Evolutionary conservation across 805 yeast species (phyloP).

Genomic region (Blastobotrys chiropterorum): DNA sequence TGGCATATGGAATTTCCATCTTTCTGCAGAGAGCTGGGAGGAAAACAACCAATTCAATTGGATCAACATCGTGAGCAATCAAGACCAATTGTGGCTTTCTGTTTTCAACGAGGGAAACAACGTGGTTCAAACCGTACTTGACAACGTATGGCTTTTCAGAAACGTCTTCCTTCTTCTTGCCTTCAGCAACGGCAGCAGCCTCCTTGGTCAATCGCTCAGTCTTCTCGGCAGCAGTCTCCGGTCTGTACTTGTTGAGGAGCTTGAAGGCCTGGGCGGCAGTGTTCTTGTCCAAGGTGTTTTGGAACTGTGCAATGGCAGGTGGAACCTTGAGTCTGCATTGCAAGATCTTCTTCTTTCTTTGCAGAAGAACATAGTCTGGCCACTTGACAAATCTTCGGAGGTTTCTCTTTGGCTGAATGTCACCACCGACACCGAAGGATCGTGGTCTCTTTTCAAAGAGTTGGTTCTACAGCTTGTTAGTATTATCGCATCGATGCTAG

Average conservation of each 20-base stretch:
- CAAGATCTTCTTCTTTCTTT: slow-evolving; percentile 97
- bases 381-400: slow-evolving; percentile 96
- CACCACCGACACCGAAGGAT: slow-evolving; percentile 95
- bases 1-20: slow-evolving; percentile 99
- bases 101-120: slow-evolving; percentile 94
- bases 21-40: slow-evolving; percentile 98
- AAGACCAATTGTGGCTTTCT: slow-evolving; percentile 96
- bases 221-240: slow-evolving; percentile 96
- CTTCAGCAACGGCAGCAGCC: slow-evolving; percentile 98
- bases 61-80: slow-evolving; percentile 99
- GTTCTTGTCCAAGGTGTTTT: slow-evolving; percentile 95
- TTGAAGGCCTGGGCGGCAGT: slow-evolving; percentile 96
- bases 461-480: slow-evolving; percentile 57
- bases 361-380: slow-evolving; percentile 98
- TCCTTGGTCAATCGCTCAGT: slow-evolving; percentile 98
- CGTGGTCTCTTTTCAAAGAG: slow-evolving; percentile 84
- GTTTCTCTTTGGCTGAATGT: slow-evolving; percentile 93
- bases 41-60: slow-evolving; percentile 95
- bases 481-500: no score
- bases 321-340: slow-evolving; percentile 97
- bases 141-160: slow-evolving; percentile 95
- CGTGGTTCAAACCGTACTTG: slow-evolving; percentile 99
- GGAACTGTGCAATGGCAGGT: slow-evolving; percentile 96
- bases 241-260: slow-evolving; percentile 98
- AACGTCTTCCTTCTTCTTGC: slow-evolving; percentile 94